Conservation (phyloP, 345 rosid species). For the Raphanus raphanistrum region DNA sequence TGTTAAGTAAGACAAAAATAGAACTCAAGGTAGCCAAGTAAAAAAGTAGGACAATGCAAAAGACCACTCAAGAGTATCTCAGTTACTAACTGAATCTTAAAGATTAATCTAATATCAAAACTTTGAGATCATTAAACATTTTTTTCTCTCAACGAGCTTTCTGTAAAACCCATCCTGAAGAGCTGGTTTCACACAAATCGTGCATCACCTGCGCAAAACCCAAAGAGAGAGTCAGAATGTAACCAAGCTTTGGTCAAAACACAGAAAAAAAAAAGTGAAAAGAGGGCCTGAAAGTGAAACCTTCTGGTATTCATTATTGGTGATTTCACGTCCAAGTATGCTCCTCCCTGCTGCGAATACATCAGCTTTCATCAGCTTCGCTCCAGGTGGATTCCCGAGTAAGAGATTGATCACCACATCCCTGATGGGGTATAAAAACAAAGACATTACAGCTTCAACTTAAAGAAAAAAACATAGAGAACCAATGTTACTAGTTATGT, state of each 20-base stretch:
- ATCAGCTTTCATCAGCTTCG: slow-evolving; percentile 71
- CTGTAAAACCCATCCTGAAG: slow-evolving; percentile 59
- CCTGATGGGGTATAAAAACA: slow-evolving; percentile 44
- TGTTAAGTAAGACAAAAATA: background rate
- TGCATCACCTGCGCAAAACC: slow-evolving; percentile 50
- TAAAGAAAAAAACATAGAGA: background rate
- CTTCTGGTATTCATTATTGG: slow-evolving; percentile 59
- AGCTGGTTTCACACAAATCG: slow-evolving; percentile 61
- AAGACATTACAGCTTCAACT: background rate
- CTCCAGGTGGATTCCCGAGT: slow-evolving; percentile 49
- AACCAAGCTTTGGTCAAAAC: background rate
- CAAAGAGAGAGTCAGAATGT: background rate
- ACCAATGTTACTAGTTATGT: background rate
- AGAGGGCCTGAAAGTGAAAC: slow-evolving; percentile 35
- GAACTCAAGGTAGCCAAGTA: background rate
- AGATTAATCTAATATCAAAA: slow-evolving; percentile 8
- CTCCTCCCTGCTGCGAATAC: slow-evolving; percentile 50
- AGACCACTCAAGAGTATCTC: background rate
- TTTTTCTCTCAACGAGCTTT: slow-evolving; percentile 30
- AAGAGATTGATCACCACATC: slow-evolving; percentile 63
- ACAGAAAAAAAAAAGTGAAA: background rate
- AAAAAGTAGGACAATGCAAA: background rate
- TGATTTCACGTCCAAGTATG: slow-evolving; percentile 47
- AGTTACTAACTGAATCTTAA: background rate
- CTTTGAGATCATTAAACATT: background rate